Evolutionary conservation across 495 filamentous ascomycete species (phyloP), one percentile per base, ranked within the genome.

Genomic region (Rostrohypoxylon terebratum): DNA sequence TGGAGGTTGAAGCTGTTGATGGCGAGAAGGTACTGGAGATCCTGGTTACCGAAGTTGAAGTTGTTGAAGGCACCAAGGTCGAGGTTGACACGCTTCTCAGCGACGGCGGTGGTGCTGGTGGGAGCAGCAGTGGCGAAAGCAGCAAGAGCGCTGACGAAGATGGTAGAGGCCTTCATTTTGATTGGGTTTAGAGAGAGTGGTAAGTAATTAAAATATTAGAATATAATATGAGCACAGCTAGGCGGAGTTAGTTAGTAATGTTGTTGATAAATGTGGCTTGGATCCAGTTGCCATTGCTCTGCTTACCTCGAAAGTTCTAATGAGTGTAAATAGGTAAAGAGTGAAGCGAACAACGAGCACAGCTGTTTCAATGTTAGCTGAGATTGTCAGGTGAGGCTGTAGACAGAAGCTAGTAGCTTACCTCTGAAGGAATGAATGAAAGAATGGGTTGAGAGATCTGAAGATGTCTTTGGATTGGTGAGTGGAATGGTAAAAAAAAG

Each of bases 351-450:
- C 81, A 81, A 80, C 77, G 82, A 84, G 82, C 82, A 83, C 82
- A 84, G 82, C 82, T 84, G 59, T 62, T 65, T 61, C 23, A 51
- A 68, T 72, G 74, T 79, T 77, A 78, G 76, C 53, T 51, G 23
- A 47, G 18, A 50, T 51, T 31, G 25, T 33, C 48, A 21, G 36
- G 45, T 47, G 47, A 55, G 18, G 61, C 10, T 21, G 58, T 68
- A 18, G 11, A n/a, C 54, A 40, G 23, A 48, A n/a, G 23, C 65
- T 71, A 0, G n/a, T 28, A 13, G 40, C 78, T 68, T 76, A 83
- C 83, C 82, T 85, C 81, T 84, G 80, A 80, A 82, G 71, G 76
- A 83, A 81, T 80, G 83, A 84, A 83, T 81, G 82, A 83, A 70
- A 78, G 77, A 79, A 77, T 77, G 66, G 68, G 63, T 58, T 59